Base-by-base conservation (phyloP, 2,329 filamentous ascomycete genomes). In the Clonostachys solani region DNA sequence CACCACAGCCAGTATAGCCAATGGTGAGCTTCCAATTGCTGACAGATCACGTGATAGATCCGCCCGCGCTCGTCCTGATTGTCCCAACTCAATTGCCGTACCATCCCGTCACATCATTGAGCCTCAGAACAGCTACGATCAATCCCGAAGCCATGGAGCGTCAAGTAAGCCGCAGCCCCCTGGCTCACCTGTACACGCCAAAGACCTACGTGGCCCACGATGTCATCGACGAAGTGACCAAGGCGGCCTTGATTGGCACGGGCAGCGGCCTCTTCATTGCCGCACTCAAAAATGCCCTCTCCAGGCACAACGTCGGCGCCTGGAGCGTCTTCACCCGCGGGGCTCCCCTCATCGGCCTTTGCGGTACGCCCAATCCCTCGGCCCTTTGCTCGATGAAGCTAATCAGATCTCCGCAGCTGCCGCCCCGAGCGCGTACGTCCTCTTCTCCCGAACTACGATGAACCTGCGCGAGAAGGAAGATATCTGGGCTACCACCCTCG, bases 391-490 rank as follows among this genome's bases (percentile, higher is more conserved):
- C 23, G 23, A 29, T 29, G 23, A 29, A 29, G 23, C 23, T 29
- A 29, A 29, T 6, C 8, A 29, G 23, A 29, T 9, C 23, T 29
- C 23, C 23, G 23, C 17, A 72, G 73, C 66, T 53, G 63, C 64
- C 45, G 62, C 60, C 67, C 87, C 88, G 60, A 84, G 81, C 59
- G 78, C 85, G 51, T 95, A 90, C 69, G 79, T 82, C 59, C 96
- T 96, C 74, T 78, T 84, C 57, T 84, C 80, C 58, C 80, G 78
- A 57, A 87, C 89, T 44, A 78, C 86, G 42, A 89, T 89, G 66
- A 96, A 96, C 72, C 74, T 96, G 55, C 85, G 91, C 60, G 78
- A 91, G 68, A 90, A 87, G 72, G 82, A 96, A 49, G 92, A 96
- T 64, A 73, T 77, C 55, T 86, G 80, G 71, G 94, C 92, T 67